Base-by-base conservation (phyloP, 257 asterid species). In the Jaltomata sinuosa region DNA sequence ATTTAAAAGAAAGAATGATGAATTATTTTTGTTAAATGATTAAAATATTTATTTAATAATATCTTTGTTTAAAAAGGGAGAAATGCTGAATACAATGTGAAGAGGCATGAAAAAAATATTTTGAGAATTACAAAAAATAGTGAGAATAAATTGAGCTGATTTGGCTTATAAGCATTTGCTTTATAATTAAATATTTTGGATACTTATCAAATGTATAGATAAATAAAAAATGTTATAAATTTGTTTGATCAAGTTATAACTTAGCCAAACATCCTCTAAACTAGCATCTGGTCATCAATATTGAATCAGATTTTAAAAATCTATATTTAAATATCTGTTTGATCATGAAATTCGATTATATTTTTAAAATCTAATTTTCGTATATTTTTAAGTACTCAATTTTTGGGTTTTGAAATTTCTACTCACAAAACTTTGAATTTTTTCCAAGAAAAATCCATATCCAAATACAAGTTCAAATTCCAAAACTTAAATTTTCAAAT, bases 301-400 rank as follows among this genome's bases (percentile, higher is more conserved):
- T 27, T 5, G 15, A 27, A 27, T 61, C 0, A 27, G 16, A 27
- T 12, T 4, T 2, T 3, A 7, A 0, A 61, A 61, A 25, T 12
- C 5, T 2, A 2, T 62, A 0, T 62, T 61, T 27, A 16, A 12
- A 1, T 8, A 5, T 61, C 2, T 22, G 22, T 22, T 59, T 25
- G 16, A 12, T 0, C 15, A 61, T 0, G 6, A 61, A 61, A 27
- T 61, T 12, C 27, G 12, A 0, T 59, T 1, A 61, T 0, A 22
- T 25, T 57, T 61, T 25, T 0, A 22, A 61, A 22, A 25, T 25
- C 0, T 59, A 0, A 59, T 25, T 3, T 12, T 27, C 1, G 11
- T 5, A 27, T 27, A 27, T 5, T 62, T 62, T 62, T 0, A 0
- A 27, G 11, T 62, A 27, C 2, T 0, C 2, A 62, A 27, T 5